A percentile compares a stretch with the other conserved stretches of the same genome.
Evolutionary conservation across 148 eudicot species (phyloP).

Genomic region (Linanthus parryae): DNA sequence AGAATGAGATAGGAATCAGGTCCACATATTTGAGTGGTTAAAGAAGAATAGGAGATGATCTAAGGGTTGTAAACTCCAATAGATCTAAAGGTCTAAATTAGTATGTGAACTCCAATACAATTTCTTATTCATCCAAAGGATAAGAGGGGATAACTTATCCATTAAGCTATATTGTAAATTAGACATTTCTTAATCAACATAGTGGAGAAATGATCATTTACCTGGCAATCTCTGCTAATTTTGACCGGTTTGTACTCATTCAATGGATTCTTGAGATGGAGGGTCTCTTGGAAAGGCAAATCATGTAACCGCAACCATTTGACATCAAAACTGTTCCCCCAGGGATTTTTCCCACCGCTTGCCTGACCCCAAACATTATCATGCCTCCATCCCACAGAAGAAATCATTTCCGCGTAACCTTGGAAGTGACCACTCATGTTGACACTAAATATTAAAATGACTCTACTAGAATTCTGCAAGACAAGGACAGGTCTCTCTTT

Average conservation of each 20-base stretch:
- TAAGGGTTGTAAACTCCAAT: no score
- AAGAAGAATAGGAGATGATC: no score
- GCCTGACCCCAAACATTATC: conserved; percentile 83
- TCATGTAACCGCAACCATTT: conserved; percentile 70
- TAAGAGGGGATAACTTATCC: no score
- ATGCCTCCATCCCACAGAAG: conserved; percentile 71
- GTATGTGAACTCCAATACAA: no score
- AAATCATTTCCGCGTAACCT: conserved; percentile 89
- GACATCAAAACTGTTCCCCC: conserved; percentile 81
- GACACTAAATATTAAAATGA: conserved; percentile 79
- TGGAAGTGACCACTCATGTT: conserved; percentile 90
- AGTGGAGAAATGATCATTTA: conserved; percentile 18
- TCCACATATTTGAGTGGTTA: no score
- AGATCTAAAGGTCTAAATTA: no score
- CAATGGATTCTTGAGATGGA: conserved; percentile 82
- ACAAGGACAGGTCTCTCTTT: conserved; percentile 19
- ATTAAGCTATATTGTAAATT: no score
- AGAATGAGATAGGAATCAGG: no score
- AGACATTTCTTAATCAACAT: no score
- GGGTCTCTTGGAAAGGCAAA: conserved; percentile 72
- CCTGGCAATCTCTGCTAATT: conserved; percentile 96
- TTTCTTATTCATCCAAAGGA: no score
- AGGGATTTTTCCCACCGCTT: conserved; percentile 54
- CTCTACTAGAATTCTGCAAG: conserved; percentile 73
- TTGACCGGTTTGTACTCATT: conserved; percentile 85